Evolutionary conservation across 1,284 basidiomycete species (phyloP), one percentile per base, ranked within the genome.

Genomic region (Fomitopsis pinicola): DNA sequence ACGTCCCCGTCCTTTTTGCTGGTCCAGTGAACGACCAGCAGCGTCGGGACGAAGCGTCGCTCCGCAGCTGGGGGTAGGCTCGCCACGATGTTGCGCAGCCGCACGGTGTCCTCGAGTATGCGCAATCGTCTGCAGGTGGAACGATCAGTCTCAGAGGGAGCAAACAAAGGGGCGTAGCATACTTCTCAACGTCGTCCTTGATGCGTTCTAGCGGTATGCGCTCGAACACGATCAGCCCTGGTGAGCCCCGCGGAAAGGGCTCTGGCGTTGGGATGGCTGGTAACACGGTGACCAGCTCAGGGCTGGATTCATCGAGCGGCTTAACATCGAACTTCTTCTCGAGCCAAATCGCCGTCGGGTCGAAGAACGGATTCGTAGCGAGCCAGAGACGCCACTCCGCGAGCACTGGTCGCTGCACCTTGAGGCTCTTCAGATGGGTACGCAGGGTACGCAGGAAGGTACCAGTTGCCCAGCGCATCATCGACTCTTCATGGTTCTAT

Each of bases 331-430:
- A 89, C 72, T 91, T 91, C 64, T 79, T 79, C 68, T 90, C 85
- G 52, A 91, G 66, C 89, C 89, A 91, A 46, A 90, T 89, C 2
- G 89, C 89, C 6, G 89, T 91, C 14, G 81, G 82, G 66, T 91
- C 89, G 64, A 79, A 84, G 58, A 84, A 85, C 3, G 82, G 81
- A 68, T 91, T 91, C 68, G 84, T 76, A 2, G 88, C 88, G n/a
- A 91, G 67, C 89, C 89, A 91, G 26, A 84, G 67, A 9, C 77
- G 76, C 86, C 87, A 89, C 30, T 76, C 70, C 17, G 68, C 59
- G 2, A 71, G 70, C 14, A 68, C 8, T 68, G 68, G 38, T 67
- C 70, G 63, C 66, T 61, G 58, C 59, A 66, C 67, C 38, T 68
- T 60, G n/a, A 63, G 38, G 62, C 67, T 70, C 59, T 77, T 73